phyloP scores from a whole-genome alignment of 371 early-diverging fungal genomes.

The Blyttiomyces sp. region DNA sequence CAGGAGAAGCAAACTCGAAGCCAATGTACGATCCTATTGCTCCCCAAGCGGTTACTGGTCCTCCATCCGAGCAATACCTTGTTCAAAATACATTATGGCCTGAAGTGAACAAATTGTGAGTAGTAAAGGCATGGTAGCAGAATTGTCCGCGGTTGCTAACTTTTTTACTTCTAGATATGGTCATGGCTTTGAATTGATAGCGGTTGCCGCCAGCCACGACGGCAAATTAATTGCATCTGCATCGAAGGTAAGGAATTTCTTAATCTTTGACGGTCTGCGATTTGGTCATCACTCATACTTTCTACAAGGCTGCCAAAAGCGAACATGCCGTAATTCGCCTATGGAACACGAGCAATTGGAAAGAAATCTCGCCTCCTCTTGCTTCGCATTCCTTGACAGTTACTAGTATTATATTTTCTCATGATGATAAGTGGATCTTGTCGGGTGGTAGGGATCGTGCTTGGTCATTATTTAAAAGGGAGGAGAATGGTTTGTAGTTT shows the following conservation, averaged over 20 bases:
- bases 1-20: slow-evolving; percentile 6
- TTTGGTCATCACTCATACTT: background rate
- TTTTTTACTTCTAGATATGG: slow-evolving; percentile 54
- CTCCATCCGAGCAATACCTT: slow-evolving; percentile 87
- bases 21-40: slow-evolving; percentile 3
- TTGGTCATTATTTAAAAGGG: slow-evolving; percentile 71
- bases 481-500: background rate
- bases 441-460: slow-evolving; percentile 87
- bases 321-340: slow-evolving; percentile 78
- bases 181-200: slow-evolving; percentile 86
- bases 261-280: background rate
- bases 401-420: slow-evolving; percentile 77
- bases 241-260: slow-evolving; percentile 58
- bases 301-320: slow-evolving; percentile 55
- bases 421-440: slow-evolving; percentile 65
- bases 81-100: slow-evolving; percentile 94
- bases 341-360: slow-evolving; percentile 70
- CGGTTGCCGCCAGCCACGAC: slow-evolving; percentile 68
- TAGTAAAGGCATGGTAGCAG: background rate
- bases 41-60: slow-evolving; percentile 31
- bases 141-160: no score
- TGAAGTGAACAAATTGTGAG: slow-evolving; percentile 84
- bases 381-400: slow-evolving; percentile 83
- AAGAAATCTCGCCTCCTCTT: slow-evolving; percentile 57
- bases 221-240: slow-evolving; percentile 76